A percentile compares a stretch with the other conserved stretches of the same genome.
phyloP scores from a whole-genome alignment of 768 basidiomycete species.

The Xerocomellus amylosporus region DNA sequence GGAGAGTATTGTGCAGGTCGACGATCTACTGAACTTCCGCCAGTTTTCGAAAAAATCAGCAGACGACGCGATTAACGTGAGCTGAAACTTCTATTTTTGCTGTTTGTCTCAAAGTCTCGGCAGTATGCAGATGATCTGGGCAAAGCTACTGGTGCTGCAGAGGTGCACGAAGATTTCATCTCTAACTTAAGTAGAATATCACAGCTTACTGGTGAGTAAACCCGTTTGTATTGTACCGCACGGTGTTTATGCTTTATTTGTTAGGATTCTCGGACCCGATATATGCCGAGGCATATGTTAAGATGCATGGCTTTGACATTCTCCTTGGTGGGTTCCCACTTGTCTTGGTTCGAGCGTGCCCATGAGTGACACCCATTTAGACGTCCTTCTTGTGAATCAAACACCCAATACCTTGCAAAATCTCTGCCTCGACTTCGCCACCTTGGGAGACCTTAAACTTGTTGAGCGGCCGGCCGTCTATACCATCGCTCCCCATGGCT shows the following conservation, averaged over 20 bases:
- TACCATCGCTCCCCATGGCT: slow-evolving; percentile 92
- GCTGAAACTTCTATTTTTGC: slow-evolving; percentile 11
- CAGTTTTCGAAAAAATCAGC: slow-evolving; percentile 92
- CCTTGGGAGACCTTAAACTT: slow-evolving; percentile 93
- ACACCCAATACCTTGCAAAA: slow-evolving; percentile 93
- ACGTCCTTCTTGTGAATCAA: slow-evolving; percentile 96
- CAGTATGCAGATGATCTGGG: slow-evolving; percentile 89
- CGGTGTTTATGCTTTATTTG: not conserved
- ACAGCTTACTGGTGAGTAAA: slow-evolving; percentile 78
- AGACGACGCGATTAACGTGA: slow-evolving; percentile 73
- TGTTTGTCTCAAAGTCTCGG: not conserved
- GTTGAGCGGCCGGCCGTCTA: slow-evolving; percentile 94
- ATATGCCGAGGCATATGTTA: slow-evolving; percentile 96
- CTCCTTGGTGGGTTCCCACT: slow-evolving; percentile 59
- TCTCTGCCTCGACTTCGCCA: slow-evolving; percentile 95
- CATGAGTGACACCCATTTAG: slow-evolving; percentile 35
- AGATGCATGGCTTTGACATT: slow-evolving; percentile 97
- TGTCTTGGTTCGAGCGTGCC: not conserved
- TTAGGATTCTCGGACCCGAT: slow-evolving; percentile 96
- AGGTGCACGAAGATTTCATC: slow-evolving; percentile 88
- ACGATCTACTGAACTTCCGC: slow-evolving; percentile 88
- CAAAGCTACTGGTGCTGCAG: slow-evolving; percentile 81
- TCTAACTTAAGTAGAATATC: slow-evolving; percentile 92
- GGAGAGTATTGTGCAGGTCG: slow-evolving; percentile 77
- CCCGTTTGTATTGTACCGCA: not conserved